phyloP scores from a whole-genome alignment of 345 rosid genomes.

The Euphorbia peplus region DNA sequence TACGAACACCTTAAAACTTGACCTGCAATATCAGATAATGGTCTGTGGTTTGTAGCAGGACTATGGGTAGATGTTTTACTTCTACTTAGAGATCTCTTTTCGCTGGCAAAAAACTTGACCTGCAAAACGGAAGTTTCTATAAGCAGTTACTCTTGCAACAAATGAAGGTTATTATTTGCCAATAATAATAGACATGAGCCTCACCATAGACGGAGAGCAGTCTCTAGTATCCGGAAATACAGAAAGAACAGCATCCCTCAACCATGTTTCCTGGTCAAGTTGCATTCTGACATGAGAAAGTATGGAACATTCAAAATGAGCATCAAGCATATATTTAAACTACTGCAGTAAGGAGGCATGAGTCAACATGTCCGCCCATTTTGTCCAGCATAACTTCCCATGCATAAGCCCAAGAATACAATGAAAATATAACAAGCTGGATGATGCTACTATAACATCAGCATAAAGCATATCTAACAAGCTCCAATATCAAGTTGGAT shows the following conservation, averaged over 20 bases:
- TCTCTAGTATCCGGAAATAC: conserved; percentile 78
- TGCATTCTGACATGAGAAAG: conserved; percentile 34
- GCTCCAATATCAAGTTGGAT: no score
- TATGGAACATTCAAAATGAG: conserved; percentile 22
- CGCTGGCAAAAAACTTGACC: conserved; percentile 63
- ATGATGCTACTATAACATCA: neutral
- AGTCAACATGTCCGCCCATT: neutral
- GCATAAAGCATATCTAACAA: neutral
- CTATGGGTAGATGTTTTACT: conserved; percentile 36
- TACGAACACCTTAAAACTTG: no score
- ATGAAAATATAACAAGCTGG: neutral
- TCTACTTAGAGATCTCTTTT: conserved; percentile 48
- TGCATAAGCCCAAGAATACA: neutral
- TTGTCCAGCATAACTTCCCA: neutral
- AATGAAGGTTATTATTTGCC: neutral
- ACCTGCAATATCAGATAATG: conserved; percentile 47
- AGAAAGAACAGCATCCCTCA: conserved; percentile 73
- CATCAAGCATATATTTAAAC: conserved; percentile 13
- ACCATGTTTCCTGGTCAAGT: conserved; percentile 82
- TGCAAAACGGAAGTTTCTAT: conserved; percentile 31
- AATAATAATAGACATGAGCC: conserved; percentile 19
- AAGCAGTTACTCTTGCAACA: conserved; percentile 13
- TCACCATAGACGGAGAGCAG: conserved; percentile 84
- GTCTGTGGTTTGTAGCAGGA: conserved; percentile 44
- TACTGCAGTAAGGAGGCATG: conserved; percentile 7